A percentile compares a stretch with the other conserved stretches of the same genome.
Conservation (phyloP, 2,329 filamentous ascomycete genomes). For the Sarocladium oryzae region DNA sequence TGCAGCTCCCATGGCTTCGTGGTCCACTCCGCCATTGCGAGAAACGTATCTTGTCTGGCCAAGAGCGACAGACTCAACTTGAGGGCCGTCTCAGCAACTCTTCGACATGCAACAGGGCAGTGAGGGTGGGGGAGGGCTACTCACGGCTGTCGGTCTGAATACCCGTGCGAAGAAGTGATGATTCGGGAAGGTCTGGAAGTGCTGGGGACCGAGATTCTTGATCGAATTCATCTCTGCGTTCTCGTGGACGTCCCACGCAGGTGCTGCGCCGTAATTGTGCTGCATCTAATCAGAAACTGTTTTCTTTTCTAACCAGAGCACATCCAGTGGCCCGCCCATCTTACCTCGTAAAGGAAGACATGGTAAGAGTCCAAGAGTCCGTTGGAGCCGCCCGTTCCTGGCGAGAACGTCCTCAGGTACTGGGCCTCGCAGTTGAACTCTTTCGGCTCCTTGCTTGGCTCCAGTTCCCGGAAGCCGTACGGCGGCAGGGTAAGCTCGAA, state of each 20-base stretch:
- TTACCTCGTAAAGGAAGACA: constrained; percentile 48
- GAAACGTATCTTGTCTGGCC: constrained; percentile 42
- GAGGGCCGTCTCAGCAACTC: not conserved
- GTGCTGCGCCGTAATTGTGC: constrained; percentile 37
- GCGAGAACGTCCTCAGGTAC: constrained; percentile 26
- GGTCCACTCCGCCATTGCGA: constrained; percentile 46
- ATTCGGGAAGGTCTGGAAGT: constrained; percentile 44
- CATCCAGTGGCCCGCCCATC: too few species aligned
- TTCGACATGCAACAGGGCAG: not conserved
- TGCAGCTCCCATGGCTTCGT: constrained; percentile 45
- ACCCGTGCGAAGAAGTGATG: constrained; percentile 53
- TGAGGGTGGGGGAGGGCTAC: constrained; percentile 21
- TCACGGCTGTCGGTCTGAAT: constrained; percentile 46
- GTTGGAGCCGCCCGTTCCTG: not conserved
- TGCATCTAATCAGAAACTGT: constrained; percentile 16
- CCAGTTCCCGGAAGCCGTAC: constrained; percentile 32
- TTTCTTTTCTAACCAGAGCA: too few species aligned
- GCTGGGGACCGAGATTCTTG: constrained; percentile 35
- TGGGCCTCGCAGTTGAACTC: constrained; percentile 36
- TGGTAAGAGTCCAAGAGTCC: constrained; percentile 31
- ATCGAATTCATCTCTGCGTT: constrained; percentile 26
- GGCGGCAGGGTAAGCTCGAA: constrained; percentile 32
- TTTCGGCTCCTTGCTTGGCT: constrained; percentile 23
- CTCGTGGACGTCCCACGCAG: constrained; percentile 10
- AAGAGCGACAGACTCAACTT: constrained; percentile 43